phyloP scores from a whole-genome alignment of 345 rosid species.

The Arabidopsis thaliana region TAIR10.1 NC_003074.8:17510501-17511000 shows the following conservation, averaged over 20 bases:
- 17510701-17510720: too few species aligned
- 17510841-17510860: background rate
- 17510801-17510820: background rate
- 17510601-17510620: constrained; percentile 7
- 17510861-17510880: constrained; percentile 33
- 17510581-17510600: constrained; percentile 13
- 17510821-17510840: background rate
- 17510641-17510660: background rate
- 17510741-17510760: too few species aligned
- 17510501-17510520: constrained; percentile 3
- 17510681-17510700: too few species aligned
- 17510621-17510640: constrained; percentile 18
- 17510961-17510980: background rate
- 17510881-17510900: background rate
- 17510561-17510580: constrained; percentile 27
- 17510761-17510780: background rate
- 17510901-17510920: background rate
- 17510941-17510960: background rate
- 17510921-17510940: constrained; percentile 7
- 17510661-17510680: too few species aligned
- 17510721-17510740: too few species aligned
- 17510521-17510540: constrained; percentile 29
- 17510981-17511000: constrained; percentile 1
- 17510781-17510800: background rate
- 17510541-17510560: constrained; percentile 19